These are phyloP conservation scores for Solanum peruvianum DNA, from an alignment of 257 asterid genomes.

Conservation along the genomic window DNA sequence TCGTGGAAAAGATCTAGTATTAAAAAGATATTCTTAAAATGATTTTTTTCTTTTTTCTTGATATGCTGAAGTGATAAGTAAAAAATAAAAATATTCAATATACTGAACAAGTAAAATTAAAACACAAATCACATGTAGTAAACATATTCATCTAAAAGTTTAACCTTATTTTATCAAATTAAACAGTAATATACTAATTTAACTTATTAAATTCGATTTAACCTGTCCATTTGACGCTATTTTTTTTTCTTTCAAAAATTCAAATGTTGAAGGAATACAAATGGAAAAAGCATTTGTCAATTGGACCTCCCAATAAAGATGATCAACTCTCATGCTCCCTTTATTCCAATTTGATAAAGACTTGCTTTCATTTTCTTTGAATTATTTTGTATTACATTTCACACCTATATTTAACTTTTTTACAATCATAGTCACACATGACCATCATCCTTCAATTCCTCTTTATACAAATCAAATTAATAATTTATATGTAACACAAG, in stretches of 20 bases:
- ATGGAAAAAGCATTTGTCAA: background rate
- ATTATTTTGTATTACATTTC: background rate
- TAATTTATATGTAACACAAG: background rate
- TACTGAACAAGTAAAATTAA: background rate
- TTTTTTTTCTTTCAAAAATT: background rate
- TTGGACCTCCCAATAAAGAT: background rate
- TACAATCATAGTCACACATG: background rate
- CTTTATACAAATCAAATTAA: background rate
- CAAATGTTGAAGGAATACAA: slow-evolving; percentile 12
- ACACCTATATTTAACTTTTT: background rate
- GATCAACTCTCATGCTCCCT: background rate
- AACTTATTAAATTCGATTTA: background rate
- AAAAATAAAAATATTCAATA: background rate
- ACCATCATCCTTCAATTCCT: background rate
- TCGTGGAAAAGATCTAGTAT: background rate
- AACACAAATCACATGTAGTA: background rate
- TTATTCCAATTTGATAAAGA: background rate
- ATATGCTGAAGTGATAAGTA: background rate
- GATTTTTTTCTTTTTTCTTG: too few relatives aligned
- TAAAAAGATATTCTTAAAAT: background rate
- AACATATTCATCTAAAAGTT: background rate
- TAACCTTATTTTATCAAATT: background rate
- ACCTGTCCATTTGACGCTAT: background rate
- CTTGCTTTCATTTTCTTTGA: background rate
- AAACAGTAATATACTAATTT: background rate